Base-by-base conservation (phyloP, 2,329 filamentous ascomycete species). In the Ceratocystis cacaofunesta region DNA sequence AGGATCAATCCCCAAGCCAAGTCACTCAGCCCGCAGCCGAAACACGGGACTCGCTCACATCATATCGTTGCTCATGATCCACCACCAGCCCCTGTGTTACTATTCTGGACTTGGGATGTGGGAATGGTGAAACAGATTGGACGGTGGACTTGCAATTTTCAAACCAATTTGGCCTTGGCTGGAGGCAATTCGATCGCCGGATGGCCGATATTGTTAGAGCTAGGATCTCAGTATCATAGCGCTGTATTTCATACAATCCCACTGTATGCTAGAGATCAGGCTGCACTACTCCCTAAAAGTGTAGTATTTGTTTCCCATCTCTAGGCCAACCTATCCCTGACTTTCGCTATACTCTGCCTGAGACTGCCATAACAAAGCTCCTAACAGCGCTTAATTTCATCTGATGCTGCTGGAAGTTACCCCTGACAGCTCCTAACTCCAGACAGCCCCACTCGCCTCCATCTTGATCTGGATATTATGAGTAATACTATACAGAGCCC, bases 351-450 rank as follows among this genome's bases (percentile, higher is more conserved):
- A 57, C 6, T 32, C n/a, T n/a, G 30, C 22, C 52, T 57, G 52
- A 57, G 25, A 57, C 52, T 12, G n/a, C 28, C 12, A 19, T 32
- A 30, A 8, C 17, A 28, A 57, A n/a, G 25, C 52, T 15, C 52
- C 52, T 57, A 28, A 57, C 12, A n/a, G 52, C n/a, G 22, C 52
- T 57, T 57, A 57, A 57, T 57, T 57, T 57, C 28, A 57, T 57
- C 52, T 57, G 25, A 57, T 57, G 52, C 50, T 22, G 50, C 52
- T 22, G 25, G 52, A 28, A 28, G 4, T 57, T 28, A n/a, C 28
- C 52, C 52, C 28, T 57, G 52, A n/a, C 22, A 57, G 52, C 19
- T 22, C 10, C 50, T 30, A 32, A 57, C 28, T 22, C 25, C 17
- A 28, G 22, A n/a, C 3, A 3, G 22, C 52, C 36, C 52, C 28